Evolutionary conservation across 495 filamentous ascomycete genomes (phyloP), one percentile per base, ranked within the genome.

Genomic region (Aspergillus homomorphus): DNA sequence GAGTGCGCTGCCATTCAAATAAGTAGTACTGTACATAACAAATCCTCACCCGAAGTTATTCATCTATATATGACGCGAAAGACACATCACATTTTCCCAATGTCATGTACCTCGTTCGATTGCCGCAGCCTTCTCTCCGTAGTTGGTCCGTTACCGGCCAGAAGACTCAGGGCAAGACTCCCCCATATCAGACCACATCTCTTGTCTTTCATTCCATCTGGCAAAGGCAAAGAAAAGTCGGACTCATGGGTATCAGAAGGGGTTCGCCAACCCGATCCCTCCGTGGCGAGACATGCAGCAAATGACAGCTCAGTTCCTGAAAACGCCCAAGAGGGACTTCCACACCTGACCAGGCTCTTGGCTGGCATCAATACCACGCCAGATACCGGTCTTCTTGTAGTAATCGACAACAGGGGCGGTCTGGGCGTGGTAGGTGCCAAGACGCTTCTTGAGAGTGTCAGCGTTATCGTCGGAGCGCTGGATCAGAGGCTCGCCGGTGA

Each of bases 381-480:
- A 98, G 80, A 98, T 96, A 57, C 92, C 91, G 43, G 89, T 96
- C 75, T 90, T 91, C 76, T 94, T 87, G 84, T 99, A 99, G 80
- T 98, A 99, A 20, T 83, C 80, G 57, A 94, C 91, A 53, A 99
- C 94, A 33, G 95, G 92, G 20, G 84, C 66, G 28, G 94, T 99
- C 84, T 99, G 94, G 62, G 85, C 78, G 78, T 99, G 94, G 75
- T 98, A 99, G 16, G 92, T 96, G 28, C 77, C 81, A 48, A 99
- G 81, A 58, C 94, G 88, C 87, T 98, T 99, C 82, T 89, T 92
- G 51, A 99, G 81, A 42, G 93, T 90, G n/a, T 93, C 93, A 64
- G 89, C 92, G 67, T 99, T 99, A 80, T 99, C 94, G 69, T 99
- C 94, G 55, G 86, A 89, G 62, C 94, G 88, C 79, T 98, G 94